Base-by-base conservation (phyloP, 257 asterid genomes). In the Haberlea rhodopensis region DNA sequence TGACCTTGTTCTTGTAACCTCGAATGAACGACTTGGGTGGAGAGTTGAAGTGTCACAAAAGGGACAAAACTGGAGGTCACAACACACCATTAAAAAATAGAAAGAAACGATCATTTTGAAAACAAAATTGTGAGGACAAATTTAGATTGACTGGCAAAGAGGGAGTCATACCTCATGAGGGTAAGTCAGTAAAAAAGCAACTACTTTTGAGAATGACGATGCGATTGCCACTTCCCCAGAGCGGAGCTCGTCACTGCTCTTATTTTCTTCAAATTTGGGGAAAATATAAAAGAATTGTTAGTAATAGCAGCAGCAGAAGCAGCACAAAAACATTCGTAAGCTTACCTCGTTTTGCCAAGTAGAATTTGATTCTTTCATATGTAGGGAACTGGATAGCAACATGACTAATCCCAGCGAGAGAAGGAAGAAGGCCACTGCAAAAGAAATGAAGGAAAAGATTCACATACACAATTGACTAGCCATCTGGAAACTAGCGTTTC, bases 341-440 rank as follows among this genome's bases (percentile, higher is more conserved):
- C 79, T 77, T 72, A 94, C 99, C 84, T 71, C 71, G 83, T 76
- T 73, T 75, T 45, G 97, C 97, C 67, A 94, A 79, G 90, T 79
- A 83, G 63, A 62, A 75, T 73, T 94, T 94, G 49, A 88, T 79
- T 78, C 88, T 84, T 75, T 94, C 99, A 67, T 94, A 94, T 15
- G 95, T 78, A 26, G 99, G 99, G 79, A 94, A 94, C 60, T 94
- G 99, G 81, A 94, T 94, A 45, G 97, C 96, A 59, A 90, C 99
- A 31, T 94, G 99, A 76, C 82, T 78, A 57, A 90, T 73, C 76
- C 99, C 99, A 59, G 90, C 97, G 68, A 94, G 79, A 11, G 99
- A 90, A 60, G 99, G 97, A 62, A 94, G 81, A 77, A 94, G 90
- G 69, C 99, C 99, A 73, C 99, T 94, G 89, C 45, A 74, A 56